A percentile compares a stretch with the other conserved stretches of the same genome.
Evolutionary conservation across 1,139 yeast species (phyloP).

Genomic region (Yamadazyma mexicana): DNA sequence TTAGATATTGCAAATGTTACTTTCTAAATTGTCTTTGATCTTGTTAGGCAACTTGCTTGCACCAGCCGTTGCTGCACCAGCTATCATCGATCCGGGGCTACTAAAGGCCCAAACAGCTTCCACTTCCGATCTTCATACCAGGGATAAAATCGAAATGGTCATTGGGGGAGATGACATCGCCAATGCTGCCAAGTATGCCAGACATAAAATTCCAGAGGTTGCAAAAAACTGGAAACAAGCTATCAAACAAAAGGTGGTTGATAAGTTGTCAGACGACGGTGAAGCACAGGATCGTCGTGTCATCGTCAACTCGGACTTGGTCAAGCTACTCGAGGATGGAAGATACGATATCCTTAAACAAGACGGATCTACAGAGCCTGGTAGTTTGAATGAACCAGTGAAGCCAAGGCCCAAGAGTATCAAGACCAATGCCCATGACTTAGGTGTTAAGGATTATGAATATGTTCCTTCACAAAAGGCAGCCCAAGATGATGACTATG

Average conservation of each 20-base stretch:
- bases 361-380: conserved; percentile 3
- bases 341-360: conserved; percentile 6
- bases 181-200: conserved; percentile 22
- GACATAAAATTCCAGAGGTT: conserved; percentile 20
- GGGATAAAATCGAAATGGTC: conserved; percentile 23
- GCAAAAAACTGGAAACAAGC: conserved; percentile 25
- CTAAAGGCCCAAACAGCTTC: not conserved
- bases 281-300: conserved; percentile 1
- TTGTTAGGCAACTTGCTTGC: not conserved
- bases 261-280: not conserved
- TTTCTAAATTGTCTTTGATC: not conserved
- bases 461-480: not conserved
- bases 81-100: not conserved
- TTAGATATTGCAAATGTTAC: not conserved
- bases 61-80: not conserved
- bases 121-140: not conserved
- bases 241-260: conserved; percentile 32
- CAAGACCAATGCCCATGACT: conserved; percentile 5
- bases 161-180: conserved; percentile 26
- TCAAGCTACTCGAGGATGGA: conserved; percentile 9
- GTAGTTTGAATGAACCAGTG: not conserved
- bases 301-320: conserved; percentile 4
- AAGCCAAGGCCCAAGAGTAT: conserved; percentile 6
- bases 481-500: not conserved
- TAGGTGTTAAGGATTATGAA: conserved; percentile 8